Evolutionary conservation across 768 basidiomycete genomes (phyloP), one percentile per base, ranked within the genome.

Genomic region (Amanita pseudoporphyria): DNA sequence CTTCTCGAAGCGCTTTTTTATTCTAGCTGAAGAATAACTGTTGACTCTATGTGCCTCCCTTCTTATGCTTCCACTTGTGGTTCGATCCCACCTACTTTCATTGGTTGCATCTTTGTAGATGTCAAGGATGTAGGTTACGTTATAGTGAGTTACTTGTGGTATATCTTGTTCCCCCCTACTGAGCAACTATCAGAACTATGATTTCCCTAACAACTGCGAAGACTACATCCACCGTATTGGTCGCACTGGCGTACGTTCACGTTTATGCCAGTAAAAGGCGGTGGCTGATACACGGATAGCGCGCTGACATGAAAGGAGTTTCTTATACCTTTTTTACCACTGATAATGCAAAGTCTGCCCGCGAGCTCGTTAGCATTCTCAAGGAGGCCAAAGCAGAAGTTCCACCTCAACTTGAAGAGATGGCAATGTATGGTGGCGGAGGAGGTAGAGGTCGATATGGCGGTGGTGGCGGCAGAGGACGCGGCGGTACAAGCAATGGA

Each of bases 151-250:
- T 12, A 45, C 47, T 55, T 45, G 44, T 54, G 32, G 7, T 33
- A 37, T 45, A 43, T 28, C 36, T 35, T 2, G 21, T 49, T 32
- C 13, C 9, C 33, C 26, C 46, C 13, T 43, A 37, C 18, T 31
- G 22, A 49, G 46, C 58, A 45, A 57, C 51, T 38, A 45, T 2
- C 56, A 94, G 92, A 93, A 93, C 69, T 94, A 89, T 64, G 94
- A 97, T 65, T 96, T 98, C 74, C 93, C 94, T 1, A 96, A 96
- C 70, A 94, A 95, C 63, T 90, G 88, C 61, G 93, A 95, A 72
- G 94, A 96, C 67, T 98, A 98, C 68, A 92, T 97, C 53, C 95
- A 99, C 70, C 91, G 95, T 58, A 99, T 99, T 61, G 96, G 95
- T 55, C 92, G 95, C 65, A 96, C 95, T 56, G 94, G 94, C 49